Base-by-base conservation (phyloP, 805 yeast genomes). In the Kodamaea jinghongensis region DNA sequence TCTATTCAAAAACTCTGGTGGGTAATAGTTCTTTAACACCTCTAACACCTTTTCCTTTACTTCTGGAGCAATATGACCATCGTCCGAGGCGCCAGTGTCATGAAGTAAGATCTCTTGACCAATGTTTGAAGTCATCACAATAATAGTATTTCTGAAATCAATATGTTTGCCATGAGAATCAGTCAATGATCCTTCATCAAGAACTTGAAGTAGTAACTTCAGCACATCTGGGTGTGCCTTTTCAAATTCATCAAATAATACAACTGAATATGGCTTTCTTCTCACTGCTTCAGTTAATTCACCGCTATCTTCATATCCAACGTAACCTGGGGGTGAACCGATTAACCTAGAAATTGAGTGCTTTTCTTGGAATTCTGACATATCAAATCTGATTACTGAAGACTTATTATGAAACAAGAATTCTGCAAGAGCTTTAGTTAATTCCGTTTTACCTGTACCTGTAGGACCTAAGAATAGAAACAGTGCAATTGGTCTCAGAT, bases 291-390 rank as follows among this genome's bases (percentile, higher is more conserved):
- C 98, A 1, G 99, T 93, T 47, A 93, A 71, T 63, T 93, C 98
- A 37, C 99, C 99, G 58, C 89, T 86, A 52, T 86, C 93, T 56
- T 91, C 99, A 65, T 89, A 90, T 39, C 96, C 93, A 15, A 91
- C 96, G 60, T 91, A 91, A 6, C 98, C 97, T 22, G 99, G 99
- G 4, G 99, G 99, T 1, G 98, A 93, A 37, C 99, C 99, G 51
- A 91, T 89, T 47, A 91, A 74, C 47, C 97, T 78, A 32, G 96
- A 83, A 5, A 93, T 81, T 0, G 96, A 75, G 63, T 89, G 96
- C 58, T 86, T 85, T 58, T 91, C 99, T 65, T 91, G 98, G 62
- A 93, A 91, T 61, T 91, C 99, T 14, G 96, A 86, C 99, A 93
- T 93, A 62, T 91, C 99, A 59, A 91, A 91, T 51, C 99, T 73